Evolutionary conservation across 2,329 filamentous ascomycete species (phyloP).

Genomic region (Penicillium sp.): DNA sequence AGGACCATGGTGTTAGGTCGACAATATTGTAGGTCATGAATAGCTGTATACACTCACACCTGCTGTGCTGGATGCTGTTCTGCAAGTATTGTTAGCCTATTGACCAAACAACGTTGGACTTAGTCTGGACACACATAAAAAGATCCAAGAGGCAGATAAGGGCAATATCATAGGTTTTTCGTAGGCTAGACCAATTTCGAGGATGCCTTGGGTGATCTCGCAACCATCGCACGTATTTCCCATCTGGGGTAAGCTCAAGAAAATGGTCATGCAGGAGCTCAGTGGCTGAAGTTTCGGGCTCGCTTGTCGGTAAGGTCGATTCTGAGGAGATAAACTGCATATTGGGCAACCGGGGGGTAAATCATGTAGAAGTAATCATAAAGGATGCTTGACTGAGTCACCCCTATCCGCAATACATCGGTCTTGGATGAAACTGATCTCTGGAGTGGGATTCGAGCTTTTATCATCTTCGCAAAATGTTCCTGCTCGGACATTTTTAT

Average conservation of each 20-base stretch:
- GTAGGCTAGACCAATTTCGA: constrained; percentile 30
- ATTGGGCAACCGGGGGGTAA: background rate
- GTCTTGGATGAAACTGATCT: background rate
- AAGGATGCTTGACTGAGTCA: background rate
- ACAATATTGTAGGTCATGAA: background rate
- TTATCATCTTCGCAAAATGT: background rate
- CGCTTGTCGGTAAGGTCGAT: background rate
- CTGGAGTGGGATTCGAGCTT: constrained; percentile 1
- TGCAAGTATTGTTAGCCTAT: constrained; percentile 17
- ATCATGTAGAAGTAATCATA: background rate
- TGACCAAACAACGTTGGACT: too few relatives aligned
- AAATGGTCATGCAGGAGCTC: constrained; percentile 24
- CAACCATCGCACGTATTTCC: constrained; percentile 32
- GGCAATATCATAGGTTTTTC: constrained; percentile 31
- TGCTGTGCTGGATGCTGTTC: constrained; percentile 37
- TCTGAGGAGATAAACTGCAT: constrained; percentile 14
- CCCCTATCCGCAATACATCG: background rate
- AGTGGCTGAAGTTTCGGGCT: constrained; percentile 13
- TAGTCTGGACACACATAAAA: constrained; percentile 27
- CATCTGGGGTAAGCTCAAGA: constrained; percentile 32
- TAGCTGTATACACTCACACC: constrained; percentile 26
- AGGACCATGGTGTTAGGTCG: background rate
- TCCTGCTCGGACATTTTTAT: background rate
- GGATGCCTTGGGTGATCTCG: constrained; percentile 31
- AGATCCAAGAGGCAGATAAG: constrained; percentile 33